Evolutionary conservation across 257 asterid genomes (phyloP), one percentile per base, ranked within the genome.

Genomic region (Plantago ovata): DNA sequence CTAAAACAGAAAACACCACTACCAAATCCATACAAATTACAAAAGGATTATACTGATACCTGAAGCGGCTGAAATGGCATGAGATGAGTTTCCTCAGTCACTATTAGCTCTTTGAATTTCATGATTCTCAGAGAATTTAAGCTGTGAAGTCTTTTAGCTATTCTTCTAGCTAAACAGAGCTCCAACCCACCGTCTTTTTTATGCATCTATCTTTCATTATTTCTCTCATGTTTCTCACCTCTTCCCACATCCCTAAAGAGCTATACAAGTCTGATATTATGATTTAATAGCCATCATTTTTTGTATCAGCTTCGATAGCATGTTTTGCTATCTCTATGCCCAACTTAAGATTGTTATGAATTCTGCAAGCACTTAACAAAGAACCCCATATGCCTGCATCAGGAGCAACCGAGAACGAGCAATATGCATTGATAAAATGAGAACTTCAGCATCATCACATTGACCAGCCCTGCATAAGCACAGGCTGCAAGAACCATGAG

Each of bases 341-440:
- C 79, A 71, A 77, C 64, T 72, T 79, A 19, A 69, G 65, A 59
- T 86, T 72, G 60, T 69, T 53, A 45, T 89, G 92, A 74, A 75
- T 56, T 73, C 74, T 86, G 72, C 94, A 89, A 62, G 97, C 80
- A 46, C 75, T 75, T 56, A 89, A 71, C 75, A 89, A 59, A 62
- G 94, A 67, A 43, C 95, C 95, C 95, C 92, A 89, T 15, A 84
- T 56, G 32, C 81, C 86, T 23, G 84, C 89, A 61, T 89, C 94
- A 3, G 92, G 86, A 60, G 72, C n/a, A n/a, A n/a, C n/a, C n/a
- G n/a, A n/a, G n/a, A n/a, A n/a, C n/a, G n/a, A n/a, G n/a, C 38
- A 33, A 76, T 66, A 13, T 91, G 94, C 95, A 89, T 85, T 12
- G 84, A 83, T 61, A 69, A 69, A 59, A 83, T 72, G 62, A 86